Evolutionary conservation across 495 filamentous ascomycete species (phyloP).

Genomic region (Ramalina peruviana): DNA sequence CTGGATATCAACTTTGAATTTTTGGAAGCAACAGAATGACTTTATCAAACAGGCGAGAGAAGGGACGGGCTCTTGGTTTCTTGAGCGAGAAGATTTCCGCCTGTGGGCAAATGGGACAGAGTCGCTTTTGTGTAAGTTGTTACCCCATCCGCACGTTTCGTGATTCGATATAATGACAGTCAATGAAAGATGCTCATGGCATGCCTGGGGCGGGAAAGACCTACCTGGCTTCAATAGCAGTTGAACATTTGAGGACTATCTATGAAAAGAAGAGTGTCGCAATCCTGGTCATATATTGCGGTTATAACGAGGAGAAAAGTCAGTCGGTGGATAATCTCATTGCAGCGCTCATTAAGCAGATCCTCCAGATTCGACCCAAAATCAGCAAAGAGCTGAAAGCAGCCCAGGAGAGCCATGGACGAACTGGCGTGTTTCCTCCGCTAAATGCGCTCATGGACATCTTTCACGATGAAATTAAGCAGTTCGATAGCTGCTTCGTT

Average conservation of each 20-base stretch:
- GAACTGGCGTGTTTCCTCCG: constrained; percentile 2
- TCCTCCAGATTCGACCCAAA: constrained; percentile 3
- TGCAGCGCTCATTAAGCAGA: constrained; percentile 11
- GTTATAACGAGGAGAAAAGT: constrained; percentile 9
- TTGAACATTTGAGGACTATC: constrained; percentile 5
- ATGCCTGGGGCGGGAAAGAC: constrained; percentile 15
- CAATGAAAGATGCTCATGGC: neutral
- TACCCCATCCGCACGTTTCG: no score
- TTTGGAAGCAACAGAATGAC: constrained; percentile 11
- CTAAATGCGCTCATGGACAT: constrained; percentile 1
- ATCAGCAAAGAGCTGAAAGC: constrained; percentile 5
- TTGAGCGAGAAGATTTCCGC: constrained; percentile 11
- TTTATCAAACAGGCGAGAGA: constrained; percentile 19
- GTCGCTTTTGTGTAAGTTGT: constrained; percentile 7
- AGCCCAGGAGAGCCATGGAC: constrained; percentile 1
- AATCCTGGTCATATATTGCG: constrained; percentile 12
- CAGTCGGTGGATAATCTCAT: constrained; percentile 11
- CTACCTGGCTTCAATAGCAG: constrained; percentile 9
- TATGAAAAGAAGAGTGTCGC: neutral
- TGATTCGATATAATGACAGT: no score
- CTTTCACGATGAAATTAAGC: neutral
- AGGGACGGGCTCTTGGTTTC: constrained; percentile 29
- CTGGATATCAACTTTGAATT: constrained; percentile 10
- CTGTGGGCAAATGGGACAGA: constrained; percentile 7
- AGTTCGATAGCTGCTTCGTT: constrained; percentile 6